These are phyloP conservation scores for Starmerella riodocensis DNA, from an alignment of 805 yeast genomes.

Conservation along the genomic window DNA sequence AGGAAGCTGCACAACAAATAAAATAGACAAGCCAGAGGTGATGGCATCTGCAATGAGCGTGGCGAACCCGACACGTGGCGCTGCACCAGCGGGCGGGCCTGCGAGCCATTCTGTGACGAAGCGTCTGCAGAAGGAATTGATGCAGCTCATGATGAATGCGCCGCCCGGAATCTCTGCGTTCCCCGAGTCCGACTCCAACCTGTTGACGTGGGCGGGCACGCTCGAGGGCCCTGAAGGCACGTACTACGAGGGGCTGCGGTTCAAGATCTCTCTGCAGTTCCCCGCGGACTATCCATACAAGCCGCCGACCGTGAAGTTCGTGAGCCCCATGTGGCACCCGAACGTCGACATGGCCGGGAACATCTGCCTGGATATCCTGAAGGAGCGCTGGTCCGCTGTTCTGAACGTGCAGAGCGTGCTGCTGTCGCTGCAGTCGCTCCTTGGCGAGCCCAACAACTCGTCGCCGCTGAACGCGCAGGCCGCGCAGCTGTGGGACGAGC, in stretches of 20 bases:
- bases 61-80: too few species aligned
- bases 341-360: conserved; percentile 53
- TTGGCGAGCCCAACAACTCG: conserved; percentile 50
- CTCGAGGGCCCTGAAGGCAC: conserved; percentile 47
- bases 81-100: too few species aligned
- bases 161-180: conserved; percentile 43
- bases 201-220: conserved; percentile 45
- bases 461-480: conserved; percentile 46
- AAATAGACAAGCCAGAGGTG: too few species aligned
- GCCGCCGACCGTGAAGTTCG: conserved; percentile 45
- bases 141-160: conserved; percentile 39
- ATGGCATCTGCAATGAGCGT: too few species aligned
- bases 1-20: too few species aligned
- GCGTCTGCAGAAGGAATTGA: conserved; percentile 39
- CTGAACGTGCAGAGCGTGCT: conserved; percentile 49
- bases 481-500: conserved; percentile 42
- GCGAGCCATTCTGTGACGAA: conserved; percentile 39
- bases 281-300: conserved; percentile 45
- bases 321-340: conserved; percentile 53
- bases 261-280: conserved; percentile 38
- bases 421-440: conserved; percentile 43
- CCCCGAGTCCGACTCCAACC: conserved; percentile 40
- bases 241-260: conserved; percentile 41
- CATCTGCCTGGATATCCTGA: conserved; percentile 50
- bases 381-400: conserved; percentile 53